Base-by-base conservation (phyloP, 176 grass and related monocot species). In the Avena insularis region DNA sequence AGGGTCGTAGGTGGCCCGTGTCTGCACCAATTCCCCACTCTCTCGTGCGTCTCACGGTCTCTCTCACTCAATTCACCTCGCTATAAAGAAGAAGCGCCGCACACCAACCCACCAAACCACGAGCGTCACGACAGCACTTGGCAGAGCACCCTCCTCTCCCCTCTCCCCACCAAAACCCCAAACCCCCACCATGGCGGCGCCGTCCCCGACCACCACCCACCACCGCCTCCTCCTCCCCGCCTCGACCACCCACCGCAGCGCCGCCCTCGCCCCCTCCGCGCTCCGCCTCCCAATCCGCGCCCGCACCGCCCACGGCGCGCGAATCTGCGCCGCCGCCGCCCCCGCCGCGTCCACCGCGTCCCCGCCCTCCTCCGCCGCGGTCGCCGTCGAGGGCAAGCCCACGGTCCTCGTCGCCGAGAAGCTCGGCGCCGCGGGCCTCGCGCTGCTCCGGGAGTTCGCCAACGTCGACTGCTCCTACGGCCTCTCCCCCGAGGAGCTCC, bases 401-500 rank as follows among this genome's bases (percentile, higher is more conserved):
- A 97, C 92, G 5, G 88, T 97, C 0, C 82, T 97, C 7, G 92
- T 97, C 2, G 92, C 95, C 15, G 92, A 97, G 95, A 97, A 97
- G 86, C 95, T 97, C 8, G 95, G 95, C 78, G 86, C 88, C 51
- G 92, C 92, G 20, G 95, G 95, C 0, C 77, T 97, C 6, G 88
- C 75, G 20, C 90, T 97, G 5, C 86, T 94, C 9, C 83, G 73
- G 53, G 90, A 94, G 90, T 97, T 92, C 82, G 92, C 88, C 54
- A 91, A 97, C 87, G 92, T 97, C 15, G 95, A 97, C 64, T 97
- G 95, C 92, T 89, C 95, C 81, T 97, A 97, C 74, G 90, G 93
- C 51, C 83, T 97, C 72, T 83, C 90, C 53, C 95, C 89, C 60
- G 95, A 97, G 77, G 95, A 97, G 48, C 92, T 97, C 84, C 88